Percentiles rank a stretch among this genome's conserved stretches.
Evolutionary conservation across 164 flowering plant genomes (phyloP).

Genomic region (Stephania japonica): DNA sequence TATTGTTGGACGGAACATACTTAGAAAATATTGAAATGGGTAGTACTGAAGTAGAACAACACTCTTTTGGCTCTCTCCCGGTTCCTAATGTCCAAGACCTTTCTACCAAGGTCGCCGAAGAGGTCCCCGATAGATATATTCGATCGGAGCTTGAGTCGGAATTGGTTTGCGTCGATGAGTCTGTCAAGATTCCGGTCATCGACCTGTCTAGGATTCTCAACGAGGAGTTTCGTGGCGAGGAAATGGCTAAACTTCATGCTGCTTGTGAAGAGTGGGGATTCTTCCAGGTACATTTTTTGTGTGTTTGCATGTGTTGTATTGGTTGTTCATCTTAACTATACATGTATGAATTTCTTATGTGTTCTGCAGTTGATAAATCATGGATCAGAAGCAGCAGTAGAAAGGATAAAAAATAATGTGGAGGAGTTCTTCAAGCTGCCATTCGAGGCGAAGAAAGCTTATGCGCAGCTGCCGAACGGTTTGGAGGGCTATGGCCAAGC

Average conservation of each 20-base stretch:
- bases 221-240: background rate
- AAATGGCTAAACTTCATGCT: background rate
- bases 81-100: background rate
- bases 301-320: too few species aligned
- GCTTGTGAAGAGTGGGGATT: slow-evolving; percentile 8
- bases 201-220: background rate
- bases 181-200: background rate
- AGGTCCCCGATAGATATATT: background rate
- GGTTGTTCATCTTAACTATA: too few species aligned
- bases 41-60: too few species aligned
- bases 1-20: too few species aligned
- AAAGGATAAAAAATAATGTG: background rate
- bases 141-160: background rate
- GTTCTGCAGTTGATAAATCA: slow-evolving; percentile 7
- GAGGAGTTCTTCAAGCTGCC: slow-evolving; percentile 5
- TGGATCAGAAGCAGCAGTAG: background rate
- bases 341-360: background rate
- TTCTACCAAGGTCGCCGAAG: background rate
- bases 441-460: slow-evolving; percentile 4
- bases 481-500: slow-evolving; percentile 12
- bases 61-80: too few species aligned
- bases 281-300: slow-evolving; percentile 1
- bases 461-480: background rate
- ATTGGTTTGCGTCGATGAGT: background rate
- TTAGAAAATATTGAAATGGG: too few species aligned